Conservation (phyloP, 805 yeast genomes). For the Suhomyces canberraensis region DNA sequence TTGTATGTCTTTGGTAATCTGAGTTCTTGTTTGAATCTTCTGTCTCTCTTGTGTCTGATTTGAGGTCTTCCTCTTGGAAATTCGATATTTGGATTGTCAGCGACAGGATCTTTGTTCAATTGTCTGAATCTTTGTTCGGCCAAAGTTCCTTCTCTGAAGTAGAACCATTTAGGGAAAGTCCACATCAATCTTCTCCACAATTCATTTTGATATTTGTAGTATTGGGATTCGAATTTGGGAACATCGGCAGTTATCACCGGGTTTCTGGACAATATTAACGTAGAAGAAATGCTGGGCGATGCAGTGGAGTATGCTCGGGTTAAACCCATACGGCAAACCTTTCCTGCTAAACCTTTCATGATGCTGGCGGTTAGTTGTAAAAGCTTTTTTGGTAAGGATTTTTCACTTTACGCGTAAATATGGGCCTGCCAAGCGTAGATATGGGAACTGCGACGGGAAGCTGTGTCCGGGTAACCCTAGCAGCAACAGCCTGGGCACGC, state of each 20-base stretch:
- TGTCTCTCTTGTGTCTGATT: slow-evolving; percentile 82
- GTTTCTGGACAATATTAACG: slow-evolving; percentile 68
- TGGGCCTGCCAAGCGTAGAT: slow-evolving; percentile 5
- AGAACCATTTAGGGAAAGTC: slow-evolving; percentile 94
- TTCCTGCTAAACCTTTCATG: slow-evolving; percentile 6
- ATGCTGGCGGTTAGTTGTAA: background rate
- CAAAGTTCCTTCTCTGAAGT: slow-evolving; percentile 85
- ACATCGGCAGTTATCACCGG: slow-evolving; percentile 84
- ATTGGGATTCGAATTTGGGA: slow-evolving; percentile 67
- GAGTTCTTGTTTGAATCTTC: slow-evolving; percentile 75
- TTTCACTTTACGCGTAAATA: slow-evolving; percentile 13
- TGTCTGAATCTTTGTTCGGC: slow-evolving; percentile 77
- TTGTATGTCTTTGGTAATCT: slow-evolving; percentile 67
- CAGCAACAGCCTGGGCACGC: no score
- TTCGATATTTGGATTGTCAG: slow-evolving; percentile 70
- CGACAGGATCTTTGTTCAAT: slow-evolving; percentile 72
- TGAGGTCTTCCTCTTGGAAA: slow-evolving; percentile 85
- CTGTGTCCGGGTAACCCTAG: background rate
- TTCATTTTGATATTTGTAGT: slow-evolving; percentile 79
- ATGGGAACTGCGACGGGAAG: background rate
- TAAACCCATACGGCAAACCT: slow-evolving; percentile 1
- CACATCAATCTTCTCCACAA: slow-evolving; percentile 90
- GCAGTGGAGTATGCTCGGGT: slow-evolving; percentile 11
- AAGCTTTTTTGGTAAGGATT: slow-evolving; percentile 7
- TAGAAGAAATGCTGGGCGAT: slow-evolving; percentile 31